Evolutionary conservation across 371 early-diverging fungal species (phyloP).

Genomic region (Saksenaea vasiformis): DNA sequence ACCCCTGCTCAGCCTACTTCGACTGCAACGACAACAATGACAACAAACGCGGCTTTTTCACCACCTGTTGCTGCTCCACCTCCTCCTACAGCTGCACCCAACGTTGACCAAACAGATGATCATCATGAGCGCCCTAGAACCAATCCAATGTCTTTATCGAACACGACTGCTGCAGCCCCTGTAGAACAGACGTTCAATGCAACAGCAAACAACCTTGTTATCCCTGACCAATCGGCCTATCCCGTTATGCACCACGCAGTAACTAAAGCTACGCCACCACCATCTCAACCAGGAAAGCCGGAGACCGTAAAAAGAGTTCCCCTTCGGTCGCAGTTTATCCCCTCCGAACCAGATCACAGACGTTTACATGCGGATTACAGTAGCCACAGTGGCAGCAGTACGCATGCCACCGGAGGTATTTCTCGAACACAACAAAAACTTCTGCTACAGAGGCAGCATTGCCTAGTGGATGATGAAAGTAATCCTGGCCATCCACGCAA

Average conservation of each 20-base stretch:
- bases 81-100: slow-evolving; percentile 4
- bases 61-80: not conserved
- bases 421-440: slow-evolving; percentile 54
- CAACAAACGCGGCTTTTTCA: not conserved
- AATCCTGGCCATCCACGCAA: slow-evolving; percentile 47
- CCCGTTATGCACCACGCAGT: slow-evolving; percentile 12
- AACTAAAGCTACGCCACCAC: not conserved
- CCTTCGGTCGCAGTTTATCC: not conserved
- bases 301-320: not conserved
- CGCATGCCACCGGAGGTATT: slow-evolving; percentile 18
- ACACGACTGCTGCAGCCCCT: slow-evolving; percentile 30
- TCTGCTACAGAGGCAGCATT: slow-evolving; percentile 46
- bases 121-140: not conserved
- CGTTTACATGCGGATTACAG: not conserved
- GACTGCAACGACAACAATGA: slow-evolving; percentile 1
- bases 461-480: slow-evolving; percentile 44
- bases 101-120: not conserved
- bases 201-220: slow-evolving; percentile 32
- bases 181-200: slow-evolving; percentile 42
- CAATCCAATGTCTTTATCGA: slow-evolving; percentile 14
- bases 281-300: not conserved
- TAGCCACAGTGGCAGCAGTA: slow-evolving; percentile 12
- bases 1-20: slow-evolving; percentile 13
- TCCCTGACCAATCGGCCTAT: slow-evolving; percentile 23
- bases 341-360: not conserved